Conservation (phyloP, 2,329 filamentous ascomycete genomes). For the Herpomyces periplanetae region DNA sequence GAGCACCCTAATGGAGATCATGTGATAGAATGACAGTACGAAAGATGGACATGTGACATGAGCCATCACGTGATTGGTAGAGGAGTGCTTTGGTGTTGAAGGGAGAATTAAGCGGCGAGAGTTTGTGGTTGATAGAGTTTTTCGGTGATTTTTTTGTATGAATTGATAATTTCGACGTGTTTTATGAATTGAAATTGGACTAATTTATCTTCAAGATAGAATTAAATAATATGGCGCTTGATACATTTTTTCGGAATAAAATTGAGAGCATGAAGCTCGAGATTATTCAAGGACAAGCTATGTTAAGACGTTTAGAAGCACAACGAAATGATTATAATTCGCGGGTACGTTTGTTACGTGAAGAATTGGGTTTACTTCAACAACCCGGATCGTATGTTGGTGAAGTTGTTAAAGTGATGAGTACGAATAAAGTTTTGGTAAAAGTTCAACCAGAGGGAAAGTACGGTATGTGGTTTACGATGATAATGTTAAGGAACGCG, state of each 20-base stretch:
- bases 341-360: slow-evolving; percentile 58
- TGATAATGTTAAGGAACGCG: neutral
- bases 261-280: slow-evolving; percentile 99
- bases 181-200: too few species aligned
- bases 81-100: too few species aligned
- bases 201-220: too few species aligned
- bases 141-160: too few species aligned
- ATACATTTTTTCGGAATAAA: slow-evolving; percentile 98
- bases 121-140: too few species aligned
- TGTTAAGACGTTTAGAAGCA: slow-evolving; percentile 68
- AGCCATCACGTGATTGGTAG: too few species aligned
- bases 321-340: slow-evolving; percentile 99
- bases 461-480: slow-evolving; percentile 29
- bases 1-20: too few species aligned
- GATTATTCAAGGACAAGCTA: slow-evolving; percentile 92
- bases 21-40: too few species aligned
- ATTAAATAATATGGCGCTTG: slow-evolving; percentile 84
- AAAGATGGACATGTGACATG: too few species aligned
- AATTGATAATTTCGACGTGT: too few species aligned
- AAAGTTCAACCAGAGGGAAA: slow-evolving; percentile 98
- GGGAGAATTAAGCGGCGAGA: too few species aligned
- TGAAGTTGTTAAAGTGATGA: slow-evolving; percentile 99
- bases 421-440: slow-evolving; percentile 92
- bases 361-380: slow-evolving; percentile 78
- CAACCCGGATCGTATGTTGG: slow-evolving; percentile 93